Evolutionary conservation across 176 grass and related monocot genomes (phyloP), one percentile per base, ranked within the genome.

Genomic region (Olyra latifolia): DNA sequence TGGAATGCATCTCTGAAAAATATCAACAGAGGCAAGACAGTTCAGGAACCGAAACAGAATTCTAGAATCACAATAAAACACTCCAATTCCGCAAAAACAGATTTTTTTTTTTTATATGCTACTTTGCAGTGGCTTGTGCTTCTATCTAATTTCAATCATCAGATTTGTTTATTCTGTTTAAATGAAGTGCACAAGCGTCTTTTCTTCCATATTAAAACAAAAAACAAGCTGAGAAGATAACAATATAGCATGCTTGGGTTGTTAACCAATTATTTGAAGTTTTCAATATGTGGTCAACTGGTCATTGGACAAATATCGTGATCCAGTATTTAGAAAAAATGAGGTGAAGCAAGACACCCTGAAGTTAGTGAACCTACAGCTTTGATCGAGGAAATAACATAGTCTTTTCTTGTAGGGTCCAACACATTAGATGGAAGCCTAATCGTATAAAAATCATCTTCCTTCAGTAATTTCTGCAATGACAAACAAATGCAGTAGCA

Each of bases 1-100:
- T 73, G 96, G 88, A 79, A 99, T 84, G 71, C 92, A 99, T 85
- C 96, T 95, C 96, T 99, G 92, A 71, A 91, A 81, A 74, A 45
- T 49, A 72, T 48, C 25, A 25, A 76, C 20, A 75, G 53, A 66
- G 20, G n/a, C 61, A 61, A 80, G 61, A 16, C 53, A 82, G 44
- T 72, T 79, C 56, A 57, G 28, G 38, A 71, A 86, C 25, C 78
- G 38, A 49, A 80, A 53, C 3, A 72, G 23, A 91, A 69, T 28
- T 46, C 32, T 60, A 81, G 40, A 66, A 86, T 66, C 43, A 81
- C 13, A 48, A 23, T 62, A 32, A 39, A 47, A 11, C 23, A 77
- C 28, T 28, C 10, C 10, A 63, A 41, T 6, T 35, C 24, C 28
- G 5, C 20, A 62, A 48, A 67, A 35, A 35, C 4, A 35, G 2